These are phyloP conservation scores for Rhizodiscina lignyota DNA, from an alignment of 495 filamentous ascomycete genomes.

Conservation along the genomic window DNA sequence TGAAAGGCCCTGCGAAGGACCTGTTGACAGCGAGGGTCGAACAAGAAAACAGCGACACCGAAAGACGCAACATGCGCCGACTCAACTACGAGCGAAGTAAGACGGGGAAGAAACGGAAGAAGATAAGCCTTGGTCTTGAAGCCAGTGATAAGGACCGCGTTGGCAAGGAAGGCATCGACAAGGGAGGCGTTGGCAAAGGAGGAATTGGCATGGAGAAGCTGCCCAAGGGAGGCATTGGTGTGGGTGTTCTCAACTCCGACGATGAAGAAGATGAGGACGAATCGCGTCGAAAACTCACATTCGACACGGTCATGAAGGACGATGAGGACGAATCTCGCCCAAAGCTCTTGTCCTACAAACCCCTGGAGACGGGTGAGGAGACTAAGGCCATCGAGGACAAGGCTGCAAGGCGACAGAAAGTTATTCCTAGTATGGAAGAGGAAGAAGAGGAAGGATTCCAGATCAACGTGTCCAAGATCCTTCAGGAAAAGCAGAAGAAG, in stretches of 20 bases:
- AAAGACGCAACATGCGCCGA: slow-evolving; percentile 54
- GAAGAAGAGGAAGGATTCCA: too few species aligned
- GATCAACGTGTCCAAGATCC: too few species aligned
- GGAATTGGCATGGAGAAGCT: slow-evolving; percentile 7
- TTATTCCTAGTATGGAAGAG: too few species aligned
- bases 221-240: slow-evolving; percentile 48
- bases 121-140: slow-evolving; percentile 24
- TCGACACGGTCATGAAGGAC: slow-evolving; percentile 95
- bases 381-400: slow-evolving; percentile 35
- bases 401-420: slow-evolving; percentile 34
- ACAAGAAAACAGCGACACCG: slow-evolving; percentile 55
- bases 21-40: too few species aligned
- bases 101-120: slow-evolving; percentile 60
- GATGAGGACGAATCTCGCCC: slow-evolving; percentile 94
- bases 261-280: slow-evolving; percentile 97
- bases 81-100: slow-evolving; percentile 72
- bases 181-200: slow-evolving; percentile 2
- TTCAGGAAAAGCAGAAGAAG: too few species aligned
- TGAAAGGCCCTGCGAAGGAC: too few species aligned
- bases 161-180: slow-evolving; percentile 3
- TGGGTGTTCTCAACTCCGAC: slow-evolving; percentile 83
- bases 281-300: too few species aligned
- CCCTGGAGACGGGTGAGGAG: slow-evolving; percentile 75
- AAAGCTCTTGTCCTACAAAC: slow-evolving; percentile 73
- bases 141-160: slow-evolving; percentile 8